Evolutionary conservation across 768 basidiomycete species (phyloP).

Genomic region (Podaxis carcinomalis): DNA sequence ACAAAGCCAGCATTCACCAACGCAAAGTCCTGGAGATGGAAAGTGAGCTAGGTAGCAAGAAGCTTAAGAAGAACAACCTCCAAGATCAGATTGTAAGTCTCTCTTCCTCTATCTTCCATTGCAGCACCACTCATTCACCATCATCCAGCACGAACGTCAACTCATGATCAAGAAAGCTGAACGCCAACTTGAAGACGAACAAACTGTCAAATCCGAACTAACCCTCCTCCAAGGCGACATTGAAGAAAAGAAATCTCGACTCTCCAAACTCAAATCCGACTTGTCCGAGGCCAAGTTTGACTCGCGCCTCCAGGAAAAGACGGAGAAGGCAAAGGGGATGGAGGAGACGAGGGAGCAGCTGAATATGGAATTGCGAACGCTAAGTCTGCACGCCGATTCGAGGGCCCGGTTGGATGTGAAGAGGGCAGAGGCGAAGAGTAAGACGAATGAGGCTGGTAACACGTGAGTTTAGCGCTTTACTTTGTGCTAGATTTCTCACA

Average conservation of each 20-base stretch:
- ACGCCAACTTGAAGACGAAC: conserved; percentile 49
- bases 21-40: conserved; percentile 52
- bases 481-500: neutral
- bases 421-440: conserved; percentile 59
- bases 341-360: conserved; percentile 70
- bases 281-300: conserved; percentile 64
- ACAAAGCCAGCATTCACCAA: conserved; percentile 64
- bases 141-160: conserved; percentile 44
- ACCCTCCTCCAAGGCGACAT: conserved; percentile 56
- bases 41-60: conserved; percentile 48
- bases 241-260: conserved; percentile 58
- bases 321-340: conserved; percentile 46
- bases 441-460: conserved; percentile 60
- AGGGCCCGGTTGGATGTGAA: conserved; percentile 79
- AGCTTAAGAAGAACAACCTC: conserved; percentile 45
- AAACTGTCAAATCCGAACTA: conserved; percentile 50
- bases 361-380: conserved; percentile 61
- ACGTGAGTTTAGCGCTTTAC: conserved; percentile 42
- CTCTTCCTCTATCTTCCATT: neutral
- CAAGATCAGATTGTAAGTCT: conserved; percentile 55
- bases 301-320: conserved; percentile 51
- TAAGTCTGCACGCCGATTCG: conserved; percentile 77
- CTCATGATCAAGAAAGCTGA: conserved; percentile 49
- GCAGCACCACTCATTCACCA: neutral
- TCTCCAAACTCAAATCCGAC: conserved; percentile 56